These are phyloP conservation scores for Erodium moschatum DNA, from an alignment of 441 rosid species.

Conservation along the genomic window DNA sequence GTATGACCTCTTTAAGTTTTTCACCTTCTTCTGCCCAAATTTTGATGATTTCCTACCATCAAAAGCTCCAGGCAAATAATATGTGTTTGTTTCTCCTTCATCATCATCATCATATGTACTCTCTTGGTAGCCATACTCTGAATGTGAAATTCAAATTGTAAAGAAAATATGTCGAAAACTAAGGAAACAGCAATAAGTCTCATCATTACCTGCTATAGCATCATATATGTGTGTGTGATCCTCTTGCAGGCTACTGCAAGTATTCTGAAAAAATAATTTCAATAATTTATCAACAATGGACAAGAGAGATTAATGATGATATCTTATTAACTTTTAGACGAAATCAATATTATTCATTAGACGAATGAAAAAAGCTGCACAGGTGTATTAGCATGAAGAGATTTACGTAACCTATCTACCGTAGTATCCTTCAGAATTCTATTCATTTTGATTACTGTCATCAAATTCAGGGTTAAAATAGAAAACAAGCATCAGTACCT, in stretches of 20 bases:
- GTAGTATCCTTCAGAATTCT: too few relatives aligned
- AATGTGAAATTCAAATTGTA: conserved; percentile 22
- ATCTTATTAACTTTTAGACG: background rate
- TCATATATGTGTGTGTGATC: conserved; percentile 73
- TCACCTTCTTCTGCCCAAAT: conserved; percentile 54
- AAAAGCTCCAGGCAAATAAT: conserved; percentile 56
- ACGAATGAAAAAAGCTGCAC: background rate
- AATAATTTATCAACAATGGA: conserved; percentile 13
- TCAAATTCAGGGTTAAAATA: conserved; percentile 13
- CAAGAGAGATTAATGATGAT: conserved; percentile 7
- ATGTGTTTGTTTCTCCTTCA: conserved; percentile 77
- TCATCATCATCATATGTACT: conserved; percentile 58
- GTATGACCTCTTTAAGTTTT: conserved; percentile 41
- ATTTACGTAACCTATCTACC: background rate
- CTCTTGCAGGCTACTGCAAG: conserved; percentile 69
- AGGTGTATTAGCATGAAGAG: background rate
- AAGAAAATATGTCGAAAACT: conserved; percentile 24
- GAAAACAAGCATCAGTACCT: conserved; percentile 38
- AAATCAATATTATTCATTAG: background rate
- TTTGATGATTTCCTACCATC: conserved; percentile 51
- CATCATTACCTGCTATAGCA: conserved; percentile 56
- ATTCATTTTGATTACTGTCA: background rate
- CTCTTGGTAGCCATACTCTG: conserved; percentile 58
- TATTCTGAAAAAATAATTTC: conserved; percentile 41
- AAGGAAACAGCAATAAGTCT: conserved; percentile 15